Evolutionary conservation across 1,284 basidiomycete genomes (phyloP).

Genomic region (Inonotus hispidus): DNA sequence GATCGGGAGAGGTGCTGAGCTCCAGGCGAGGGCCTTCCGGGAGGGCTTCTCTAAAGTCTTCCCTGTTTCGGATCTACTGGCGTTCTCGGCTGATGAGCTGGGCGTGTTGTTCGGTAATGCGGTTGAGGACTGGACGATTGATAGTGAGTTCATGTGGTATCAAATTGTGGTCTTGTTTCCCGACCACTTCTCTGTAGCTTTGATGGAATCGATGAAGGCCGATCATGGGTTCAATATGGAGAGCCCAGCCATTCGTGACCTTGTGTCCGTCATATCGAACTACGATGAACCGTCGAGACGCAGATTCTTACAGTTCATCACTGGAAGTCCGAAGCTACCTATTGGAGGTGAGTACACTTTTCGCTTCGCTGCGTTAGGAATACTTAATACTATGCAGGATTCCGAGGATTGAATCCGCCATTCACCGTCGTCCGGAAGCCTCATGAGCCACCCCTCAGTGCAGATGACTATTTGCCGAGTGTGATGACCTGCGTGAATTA

Average conservation of each 20-base stretch:
- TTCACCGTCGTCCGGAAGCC: conserved; percentile 97
- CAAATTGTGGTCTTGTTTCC: no score
- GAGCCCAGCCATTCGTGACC: conserved; percentile 82
- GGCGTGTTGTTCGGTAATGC: conserved; percentile 92
- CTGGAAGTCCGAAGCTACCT: conserved; percentile 89
- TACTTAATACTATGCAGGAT: conserved; percentile 48
- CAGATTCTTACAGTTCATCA: conserved; percentile 94
- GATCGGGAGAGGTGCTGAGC: conserved; percentile 67
- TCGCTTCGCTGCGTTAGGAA: conserved; percentile 1
- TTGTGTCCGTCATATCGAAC: conserved; percentile 83
- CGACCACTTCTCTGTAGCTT: conserved; percentile 44
- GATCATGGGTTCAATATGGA: conserved; percentile 98
- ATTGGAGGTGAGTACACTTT: conserved; percentile 69
- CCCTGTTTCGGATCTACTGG: conserved; percentile 83
- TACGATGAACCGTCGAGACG: conserved; percentile 75
- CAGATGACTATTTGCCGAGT: conserved; percentile 94
- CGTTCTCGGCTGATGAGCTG: conserved; percentile 92
- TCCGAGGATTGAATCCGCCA: conserved; percentile 90
- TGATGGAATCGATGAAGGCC: conserved; percentile 88
- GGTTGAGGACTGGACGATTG: conserved; percentile 90
- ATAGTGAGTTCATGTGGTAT: conserved; percentile 55
- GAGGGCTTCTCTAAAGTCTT: conserved; percentile 94
- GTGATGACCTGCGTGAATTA: conserved; percentile 99
- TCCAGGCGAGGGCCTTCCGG: conserved; percentile 80
- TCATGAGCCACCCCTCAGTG: conserved; percentile 83